Percentiles rank a stretch among this genome's conserved stretches.
Conservation (phyloP, 768 basidiomycete species). For the Mycena filopes region DNA sequence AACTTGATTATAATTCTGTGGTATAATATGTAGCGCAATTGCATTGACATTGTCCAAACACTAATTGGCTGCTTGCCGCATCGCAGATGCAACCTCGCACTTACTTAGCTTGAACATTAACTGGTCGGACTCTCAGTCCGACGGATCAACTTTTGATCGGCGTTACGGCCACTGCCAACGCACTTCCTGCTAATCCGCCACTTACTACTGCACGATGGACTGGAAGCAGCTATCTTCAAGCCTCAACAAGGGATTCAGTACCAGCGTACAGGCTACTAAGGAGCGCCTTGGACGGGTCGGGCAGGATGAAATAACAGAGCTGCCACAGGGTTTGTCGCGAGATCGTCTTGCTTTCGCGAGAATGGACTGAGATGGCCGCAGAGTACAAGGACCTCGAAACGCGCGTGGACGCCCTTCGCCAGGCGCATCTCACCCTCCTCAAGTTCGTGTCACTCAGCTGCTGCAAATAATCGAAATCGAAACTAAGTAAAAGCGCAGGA, state of each 20-base stretch:
- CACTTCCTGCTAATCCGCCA: too few species aligned
- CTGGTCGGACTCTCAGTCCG: too few species aligned
- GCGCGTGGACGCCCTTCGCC: conserved; percentile 90
- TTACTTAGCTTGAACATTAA: too few species aligned
- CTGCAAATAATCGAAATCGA: neutral
- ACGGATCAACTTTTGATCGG: too few species aligned
- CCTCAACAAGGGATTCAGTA: conserved; percentile 80
- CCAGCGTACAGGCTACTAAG: conserved; percentile 86
- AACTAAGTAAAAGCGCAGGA: conserved; percentile 54
- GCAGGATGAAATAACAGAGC: conserved; percentile 93
- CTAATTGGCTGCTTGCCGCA: too few species aligned
- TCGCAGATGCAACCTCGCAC: too few species aligned
- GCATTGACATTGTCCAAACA: too few species aligned
- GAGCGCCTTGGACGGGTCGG: conserved; percentile 93
- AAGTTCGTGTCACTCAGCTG: conserved; percentile 61
- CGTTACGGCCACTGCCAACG: too few species aligned
- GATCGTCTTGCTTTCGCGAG: too few species aligned
- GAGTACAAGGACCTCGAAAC: conserved; percentile 98
- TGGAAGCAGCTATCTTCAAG: conserved; percentile 79
- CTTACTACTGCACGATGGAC: conserved; percentile 22
- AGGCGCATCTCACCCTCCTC: conserved; percentile 80
- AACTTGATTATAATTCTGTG: too few species aligned
- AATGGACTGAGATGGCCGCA: conserved; percentile 40
- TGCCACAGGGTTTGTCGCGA: conserved; percentile 77
- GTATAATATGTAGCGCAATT: too few species aligned